These are phyloP conservation scores for Tubosaeta sp. DNA, from an alignment of 768 basidiomycete genomes.

Conservation along the genomic window DNA sequence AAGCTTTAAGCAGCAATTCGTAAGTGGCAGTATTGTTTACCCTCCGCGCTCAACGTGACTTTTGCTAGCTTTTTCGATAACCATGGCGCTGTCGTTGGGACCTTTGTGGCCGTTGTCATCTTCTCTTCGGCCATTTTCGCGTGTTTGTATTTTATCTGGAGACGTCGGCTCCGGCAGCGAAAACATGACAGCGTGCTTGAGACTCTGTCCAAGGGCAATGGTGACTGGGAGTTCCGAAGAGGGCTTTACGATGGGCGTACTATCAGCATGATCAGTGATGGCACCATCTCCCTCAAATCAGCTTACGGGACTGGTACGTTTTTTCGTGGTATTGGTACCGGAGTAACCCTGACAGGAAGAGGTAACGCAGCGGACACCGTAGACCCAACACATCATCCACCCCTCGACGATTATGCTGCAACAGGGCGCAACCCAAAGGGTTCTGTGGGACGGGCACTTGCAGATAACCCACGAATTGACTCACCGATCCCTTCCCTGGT, in stretches of 20 bases:
- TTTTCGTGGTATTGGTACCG: background rate
- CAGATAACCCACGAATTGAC: constrained; percentile 13
- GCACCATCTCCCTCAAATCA: constrained; percentile 6
- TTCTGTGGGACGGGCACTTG: constrained; percentile 12
- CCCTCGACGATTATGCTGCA: constrained; percentile 4
- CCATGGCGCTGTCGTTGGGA: constrained; percentile 64
- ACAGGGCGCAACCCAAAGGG: constrained; percentile 8
- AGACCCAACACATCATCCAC: background rate
- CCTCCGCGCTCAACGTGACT: constrained; percentile 1
- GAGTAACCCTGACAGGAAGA: background rate
- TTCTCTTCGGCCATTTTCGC: constrained; percentile 40
- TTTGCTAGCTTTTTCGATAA: constrained; percentile 56
- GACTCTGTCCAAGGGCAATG: constrained; percentile 11
- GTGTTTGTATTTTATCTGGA: constrained; percentile 34
- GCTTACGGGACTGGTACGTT: constrained; percentile 1
- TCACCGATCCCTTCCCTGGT: constrained; percentile 26
- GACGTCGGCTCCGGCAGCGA: constrained; percentile 38
- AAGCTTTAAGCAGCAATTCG: constrained; percentile 17
- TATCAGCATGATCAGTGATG: constrained; percentile 10
- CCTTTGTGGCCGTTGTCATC: constrained; percentile 68
- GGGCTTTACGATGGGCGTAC: constrained; percentile 38
- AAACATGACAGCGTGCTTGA: constrained; percentile 33
- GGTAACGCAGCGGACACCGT: background rate
- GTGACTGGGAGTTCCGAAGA: no score
- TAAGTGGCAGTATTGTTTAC: constrained; percentile 16